Base-by-base conservation (phyloP, 495 filamentous ascomycete genomes). In the Penicillium atrosanguineum region DNA sequence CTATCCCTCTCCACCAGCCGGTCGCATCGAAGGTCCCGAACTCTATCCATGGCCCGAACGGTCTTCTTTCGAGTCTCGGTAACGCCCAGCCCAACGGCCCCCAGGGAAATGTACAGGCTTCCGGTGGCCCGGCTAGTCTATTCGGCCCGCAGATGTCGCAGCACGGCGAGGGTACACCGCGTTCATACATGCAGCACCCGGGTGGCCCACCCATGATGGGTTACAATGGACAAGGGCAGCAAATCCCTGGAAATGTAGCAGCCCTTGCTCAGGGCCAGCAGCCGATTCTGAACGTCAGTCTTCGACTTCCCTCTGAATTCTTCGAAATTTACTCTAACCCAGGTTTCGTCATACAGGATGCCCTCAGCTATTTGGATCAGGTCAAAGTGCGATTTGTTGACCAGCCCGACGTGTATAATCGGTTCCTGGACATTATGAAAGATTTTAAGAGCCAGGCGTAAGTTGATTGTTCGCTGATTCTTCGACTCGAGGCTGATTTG, bases 361-460 rank as follows among this genome's bases (percentile, higher is more conserved):
- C 94, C 16, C 79, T 99, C 14, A 96, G 90, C 69, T 99, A 99
- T 68, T 80, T 99, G 34, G 94, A 99, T 68, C 95, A 97, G 67
- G 94, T 99, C 53, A 99, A 99, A 72, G 93, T 97, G 43, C 91
- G 96, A 59, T 99, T 99, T 61, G 87, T 90, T 48, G 91, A 97
- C 50, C 90, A 95, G 59, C 93, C 94, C 8, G 95, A 99, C 68
- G 94, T 99, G 2, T 99, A 99, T 64, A 99, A 99, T 67, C 83
- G 87, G 19, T 99, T 99, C 62, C 73, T 99, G 47, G 94, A 99
- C 59, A 99, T 99, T 46, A 99, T 99, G 95, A 99, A 99, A 69
- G 95, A 99, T 56, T 99, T 99, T 74, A 99, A 99, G 74, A 96
- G 91, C 62, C 92, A 96, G 74, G 89, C 91, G 85, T 94, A 73